Conservation (phyloP, 2,329 filamentous ascomycete species). For the Sporothrix brunneoviolacea region DNA sequence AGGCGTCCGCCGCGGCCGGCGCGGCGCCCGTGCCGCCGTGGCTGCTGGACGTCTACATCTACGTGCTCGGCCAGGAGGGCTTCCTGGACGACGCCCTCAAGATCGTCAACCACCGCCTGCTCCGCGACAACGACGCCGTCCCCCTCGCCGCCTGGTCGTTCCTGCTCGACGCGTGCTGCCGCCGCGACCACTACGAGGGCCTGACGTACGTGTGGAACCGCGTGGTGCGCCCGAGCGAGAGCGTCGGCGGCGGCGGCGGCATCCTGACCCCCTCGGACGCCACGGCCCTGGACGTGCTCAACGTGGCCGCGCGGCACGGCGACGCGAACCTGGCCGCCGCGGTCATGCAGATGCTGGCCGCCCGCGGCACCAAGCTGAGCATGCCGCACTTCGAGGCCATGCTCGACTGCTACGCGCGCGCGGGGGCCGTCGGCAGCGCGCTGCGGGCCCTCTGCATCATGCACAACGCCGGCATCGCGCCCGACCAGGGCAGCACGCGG, state of each 20-base stretch:
- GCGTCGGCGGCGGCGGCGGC: constrained; percentile 24
- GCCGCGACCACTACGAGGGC: constrained; percentile 54
- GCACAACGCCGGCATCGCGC: constrained; percentile 53
- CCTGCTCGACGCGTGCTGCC: constrained; percentile 68
- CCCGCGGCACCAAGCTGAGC: constrained; percentile 50
- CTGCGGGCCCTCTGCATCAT: constrained; percentile 69
- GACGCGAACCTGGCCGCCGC: constrained; percentile 64
- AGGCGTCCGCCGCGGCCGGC: constrained; percentile 35
- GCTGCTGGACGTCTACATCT: constrained; percentile 73
- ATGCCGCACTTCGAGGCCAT: constrained; percentile 74
- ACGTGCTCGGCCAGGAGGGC: constrained; percentile 61
- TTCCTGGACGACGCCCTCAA: constrained; percentile 73
- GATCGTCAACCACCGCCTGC: constrained; percentile 54
- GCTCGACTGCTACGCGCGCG: constrained; percentile 59
- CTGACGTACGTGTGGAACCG: constrained; percentile 65
- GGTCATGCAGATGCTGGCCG: constrained; percentile 59
- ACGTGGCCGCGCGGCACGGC: constrained; percentile 61
- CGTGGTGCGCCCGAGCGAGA: constrained; percentile 30
- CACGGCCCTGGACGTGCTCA: constrained; percentile 51
- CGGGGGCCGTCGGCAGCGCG: constrained; percentile 56
- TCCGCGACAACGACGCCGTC: constrained; percentile 30
- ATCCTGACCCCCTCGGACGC: constrained; percentile 47
- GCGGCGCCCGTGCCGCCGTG: constrained; percentile 50
- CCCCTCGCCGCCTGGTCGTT: constrained; percentile 58
- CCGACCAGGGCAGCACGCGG: constrained; percentile 55